These are phyloP conservation scores for Carex littledalei DNA, from an alignment of 176 grass and related monocot species.

Conservation along the genomic window DNA sequence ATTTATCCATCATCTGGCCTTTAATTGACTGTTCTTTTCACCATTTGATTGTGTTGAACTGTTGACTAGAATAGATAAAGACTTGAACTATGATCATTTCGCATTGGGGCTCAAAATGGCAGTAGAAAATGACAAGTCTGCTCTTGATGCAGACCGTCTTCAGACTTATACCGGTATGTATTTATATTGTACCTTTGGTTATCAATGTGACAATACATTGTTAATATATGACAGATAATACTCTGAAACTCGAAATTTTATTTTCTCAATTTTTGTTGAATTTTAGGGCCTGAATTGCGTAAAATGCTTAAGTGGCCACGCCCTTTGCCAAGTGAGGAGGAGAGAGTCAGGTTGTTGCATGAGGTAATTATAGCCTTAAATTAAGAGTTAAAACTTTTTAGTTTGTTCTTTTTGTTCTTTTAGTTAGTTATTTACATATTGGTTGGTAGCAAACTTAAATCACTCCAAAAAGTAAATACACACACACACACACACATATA, in stretches of 20 bases:
- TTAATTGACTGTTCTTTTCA: not conserved
- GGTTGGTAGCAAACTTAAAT: not conserved
- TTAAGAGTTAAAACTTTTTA: not conserved
- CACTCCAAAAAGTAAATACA: not conserved
- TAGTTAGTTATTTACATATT: not conserved
- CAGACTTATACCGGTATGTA: slow-evolving; percentile 63
- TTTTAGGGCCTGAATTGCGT: slow-evolving; percentile 63
- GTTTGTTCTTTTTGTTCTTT: not conserved
- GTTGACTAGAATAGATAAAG: slow-evolving; percentile 49
- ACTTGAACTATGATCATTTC: slow-evolving; percentile 89
- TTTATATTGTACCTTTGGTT: not conserved
- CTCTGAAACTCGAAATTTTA: not conserved
- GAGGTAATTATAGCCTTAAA: slow-evolving; percentile 52
- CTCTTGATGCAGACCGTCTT: slow-evolving; percentile 73
- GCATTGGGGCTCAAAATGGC: slow-evolving; percentile 75
- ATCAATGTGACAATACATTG: not conserved
- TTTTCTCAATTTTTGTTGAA: slow-evolving; percentile 19
- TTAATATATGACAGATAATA: slow-evolving; percentile 6
- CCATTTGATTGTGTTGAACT: not conserved
- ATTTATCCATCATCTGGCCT: slow-evolving; percentile 4
- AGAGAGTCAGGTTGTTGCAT: slow-evolving; percentile 74
- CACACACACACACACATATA: not conserved
- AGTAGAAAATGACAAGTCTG: slow-evolving; percentile 73
- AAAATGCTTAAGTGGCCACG: slow-evolving; percentile 82
- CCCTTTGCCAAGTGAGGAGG: slow-evolving; percentile 82